phyloP scores from a whole-genome alignment of 345 rosid species.

The Ceriops tagal region DNA sequence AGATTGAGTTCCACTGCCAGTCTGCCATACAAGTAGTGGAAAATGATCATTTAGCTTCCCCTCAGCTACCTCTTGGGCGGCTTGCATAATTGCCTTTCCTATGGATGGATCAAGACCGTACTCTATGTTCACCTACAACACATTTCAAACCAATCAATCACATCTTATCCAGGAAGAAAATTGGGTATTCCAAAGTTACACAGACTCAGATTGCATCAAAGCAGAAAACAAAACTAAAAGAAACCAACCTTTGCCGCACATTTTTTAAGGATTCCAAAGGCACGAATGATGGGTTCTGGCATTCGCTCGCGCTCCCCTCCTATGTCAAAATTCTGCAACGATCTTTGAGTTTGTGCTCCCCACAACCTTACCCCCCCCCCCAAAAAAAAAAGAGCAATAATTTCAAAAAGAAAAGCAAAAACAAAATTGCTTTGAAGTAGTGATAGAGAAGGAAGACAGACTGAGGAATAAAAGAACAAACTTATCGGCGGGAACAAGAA shows the following conservation, averaged over 20 bases:
- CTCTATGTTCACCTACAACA: constrained; percentile 70
- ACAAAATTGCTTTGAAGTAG: not conserved
- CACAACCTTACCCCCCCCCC: constrained; percentile 49
- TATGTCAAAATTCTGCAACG: constrained; percentile 88
- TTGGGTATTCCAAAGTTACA: not conserved
- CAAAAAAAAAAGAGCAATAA: not conserved
- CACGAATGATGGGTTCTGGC: constrained; percentile 94
- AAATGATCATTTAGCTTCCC: constrained; percentile 86
- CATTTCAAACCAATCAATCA: not conserved
- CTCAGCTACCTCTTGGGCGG: constrained; percentile 89
- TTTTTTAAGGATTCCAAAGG: constrained; percentile 89
- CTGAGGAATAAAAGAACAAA: constrained; percentile 24
- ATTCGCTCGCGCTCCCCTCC: constrained; percentile 90
- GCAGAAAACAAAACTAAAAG: not conserved
- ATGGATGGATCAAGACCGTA: constrained; percentile 85
- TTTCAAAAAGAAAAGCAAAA: not conserved
- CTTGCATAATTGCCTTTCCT: constrained; percentile 90
- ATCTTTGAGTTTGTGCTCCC: constrained; percentile 99
- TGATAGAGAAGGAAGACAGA: not conserved
- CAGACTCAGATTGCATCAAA: not conserved
- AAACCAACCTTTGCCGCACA: constrained; percentile 82
- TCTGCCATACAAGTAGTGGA: constrained; percentile 95
- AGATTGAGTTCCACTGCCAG: constrained; percentile 99
- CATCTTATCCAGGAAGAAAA: not conserved
- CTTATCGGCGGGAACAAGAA: constrained; percentile 83